Evolutionary conservation across 306 rosid species (phyloP), one percentile per base, ranked within the genome.

Genomic region (Herpetospermum pedunculosum): DNA sequence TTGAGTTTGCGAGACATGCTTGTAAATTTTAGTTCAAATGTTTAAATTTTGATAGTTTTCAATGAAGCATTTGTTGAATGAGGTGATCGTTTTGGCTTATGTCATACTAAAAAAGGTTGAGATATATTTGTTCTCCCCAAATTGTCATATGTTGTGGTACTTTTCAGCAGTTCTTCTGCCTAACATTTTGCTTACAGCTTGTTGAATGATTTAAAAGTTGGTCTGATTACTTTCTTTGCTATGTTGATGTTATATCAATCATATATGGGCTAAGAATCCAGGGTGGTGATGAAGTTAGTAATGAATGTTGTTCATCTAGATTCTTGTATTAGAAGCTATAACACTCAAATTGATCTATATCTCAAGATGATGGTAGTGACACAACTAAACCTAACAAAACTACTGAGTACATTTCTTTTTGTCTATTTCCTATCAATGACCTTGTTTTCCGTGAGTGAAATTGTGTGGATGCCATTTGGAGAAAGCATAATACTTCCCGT

Each of bases 41-140:
- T 35, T 62, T 49, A 35, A 64, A 64, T 76, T 76, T 76, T 76
- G 79, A 35, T 52, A n/a, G 30, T 11, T 67, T 28, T 28, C 35
- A 30, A 46, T 70, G 73, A 25, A 68, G 73, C 23, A 12, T 70
- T 29, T 32, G 74, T 25, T 46, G 14, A 10, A 43, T 43, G 57
- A 41, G 38, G 53, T 37, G 37, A 25, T 28, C 38, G 21, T 25
- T 64, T 4, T 38, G 12, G 34, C 10, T 59, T 46, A 8, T 59
- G 21, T 15, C 26, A n/a, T n/a, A 18, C 70, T 63, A n/a, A 13
- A n/a, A 63, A 35, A 8, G 14, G 70, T 4, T 6, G 57, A 26
- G 10, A 69, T 69, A 34, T 28, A 38, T 25, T 69, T 47, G 23
- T 15, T 68, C 4, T 6, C 30, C 12, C 4, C 37, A 37, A 41